Percentiles rank a stretch among this genome's conserved stretches.
These are phyloP conservation scores for Botrytis deweyae DNA, from an alignment of 2,329 filamentous ascomycete species.

Conservation along the genomic window DNA sequence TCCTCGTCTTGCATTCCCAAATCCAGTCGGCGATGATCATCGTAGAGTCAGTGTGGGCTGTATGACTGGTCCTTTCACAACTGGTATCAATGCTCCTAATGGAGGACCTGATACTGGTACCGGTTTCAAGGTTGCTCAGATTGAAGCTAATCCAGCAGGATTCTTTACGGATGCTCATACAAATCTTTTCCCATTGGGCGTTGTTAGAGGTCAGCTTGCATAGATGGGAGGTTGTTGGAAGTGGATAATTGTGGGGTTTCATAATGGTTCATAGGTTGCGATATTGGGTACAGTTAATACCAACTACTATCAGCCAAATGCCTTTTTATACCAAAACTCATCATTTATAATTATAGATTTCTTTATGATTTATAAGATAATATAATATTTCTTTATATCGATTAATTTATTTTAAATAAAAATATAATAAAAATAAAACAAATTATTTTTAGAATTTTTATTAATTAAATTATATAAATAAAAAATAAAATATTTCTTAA, in stretches of 20 bases:
- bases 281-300: too few species aligned
- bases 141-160: constrained; percentile 47
- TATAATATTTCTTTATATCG: too few species aligned
- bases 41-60: constrained; percentile 37
- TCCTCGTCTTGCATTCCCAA: constrained; percentile 48
- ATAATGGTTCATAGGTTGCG: background rate
- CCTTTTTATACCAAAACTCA: too few species aligned
- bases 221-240: background rate
- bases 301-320: too few species aligned
- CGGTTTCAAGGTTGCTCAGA: constrained; percentile 47
- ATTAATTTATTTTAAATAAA: too few species aligned
- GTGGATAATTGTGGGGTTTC: background rate
- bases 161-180: constrained; percentile 53
- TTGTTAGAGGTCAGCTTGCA: constrained; percentile 48
- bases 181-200: constrained; percentile 44
- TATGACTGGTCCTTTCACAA: constrained; percentile 45
- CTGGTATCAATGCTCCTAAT: constrained; percentile 42
- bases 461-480: too few species aligned
- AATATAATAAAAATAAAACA: too few species aligned
- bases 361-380: too few species aligned
- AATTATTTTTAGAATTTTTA: too few species aligned
- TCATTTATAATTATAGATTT: too few species aligned
- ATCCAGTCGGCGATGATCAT: constrained; percentile 43
- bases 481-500: too few species aligned
- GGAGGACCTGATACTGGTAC: constrained; percentile 47